phyloP scores from a whole-genome alignment of 495 filamentous ascomycete species.

The Xylaria nigripes region DNA sequence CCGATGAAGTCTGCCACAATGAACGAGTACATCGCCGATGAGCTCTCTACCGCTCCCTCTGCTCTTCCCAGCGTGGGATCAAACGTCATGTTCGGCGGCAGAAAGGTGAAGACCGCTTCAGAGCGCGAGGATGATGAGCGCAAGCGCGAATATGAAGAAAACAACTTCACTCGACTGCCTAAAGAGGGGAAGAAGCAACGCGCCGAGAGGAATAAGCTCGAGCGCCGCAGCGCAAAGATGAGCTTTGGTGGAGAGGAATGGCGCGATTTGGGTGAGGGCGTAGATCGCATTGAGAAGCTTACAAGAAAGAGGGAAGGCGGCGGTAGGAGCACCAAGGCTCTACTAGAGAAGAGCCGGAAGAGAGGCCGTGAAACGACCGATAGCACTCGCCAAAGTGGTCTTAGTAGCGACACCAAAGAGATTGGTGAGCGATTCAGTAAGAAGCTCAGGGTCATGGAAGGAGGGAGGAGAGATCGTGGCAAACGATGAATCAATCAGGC shows the following conservation, averaged over 20 bases:
- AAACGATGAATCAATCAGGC: constrained; percentile 21
- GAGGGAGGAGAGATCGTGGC: constrained; percentile 47
- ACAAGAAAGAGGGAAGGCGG: constrained; percentile 51
- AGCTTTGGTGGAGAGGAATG: constrained; percentile 80
- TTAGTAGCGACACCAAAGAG: constrained; percentile 30
- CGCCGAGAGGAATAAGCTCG: constrained; percentile 40
- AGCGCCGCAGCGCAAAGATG: constrained; percentile 36
- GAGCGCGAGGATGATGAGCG: constrained; percentile 66
- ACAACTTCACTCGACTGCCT: constrained; percentile 75
- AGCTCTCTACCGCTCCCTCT: constrained; percentile 67
- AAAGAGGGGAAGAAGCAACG: constrained; percentile 72
- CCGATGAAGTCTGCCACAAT: constrained; percentile 63
- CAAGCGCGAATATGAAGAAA: constrained; percentile 71
- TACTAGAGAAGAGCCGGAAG: constrained; percentile 75
- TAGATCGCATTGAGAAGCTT: constrained; percentile 66
- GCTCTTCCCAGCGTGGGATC: constrained; percentile 78
- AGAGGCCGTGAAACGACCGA: constrained; percentile 51
- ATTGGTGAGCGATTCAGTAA: constrained; percentile 68
- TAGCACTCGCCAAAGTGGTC: constrained; percentile 48
- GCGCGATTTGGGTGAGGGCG: constrained; percentile 65
- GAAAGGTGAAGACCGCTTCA: constrained; percentile 60
- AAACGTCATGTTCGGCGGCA: constrained; percentile 63
- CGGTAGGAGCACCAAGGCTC: constrained; percentile 45
- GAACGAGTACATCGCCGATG: constrained; percentile 76
- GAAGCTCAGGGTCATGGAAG: constrained; percentile 58